These are phyloP conservation scores for Zymoseptoria crescenta DNA, from an alignment of 2,329 filamentous ascomycete genomes.

Conservation along the genomic window DNA sequence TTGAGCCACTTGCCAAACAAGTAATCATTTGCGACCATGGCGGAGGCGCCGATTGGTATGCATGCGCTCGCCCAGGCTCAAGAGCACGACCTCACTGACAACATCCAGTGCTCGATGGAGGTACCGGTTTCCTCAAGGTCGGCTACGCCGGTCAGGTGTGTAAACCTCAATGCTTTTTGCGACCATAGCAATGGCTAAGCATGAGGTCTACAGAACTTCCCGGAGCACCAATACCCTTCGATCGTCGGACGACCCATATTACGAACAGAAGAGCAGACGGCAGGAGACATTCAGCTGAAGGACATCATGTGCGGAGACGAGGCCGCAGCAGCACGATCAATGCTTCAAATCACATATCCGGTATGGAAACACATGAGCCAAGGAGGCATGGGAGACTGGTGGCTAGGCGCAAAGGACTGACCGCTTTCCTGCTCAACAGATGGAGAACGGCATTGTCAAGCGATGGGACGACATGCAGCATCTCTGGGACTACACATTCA, in stretches of 20 bases:
- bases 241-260: conserved; percentile 97
- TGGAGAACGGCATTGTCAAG: conserved; percentile 99
- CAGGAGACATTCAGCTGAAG: conserved; percentile 65
- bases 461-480: conserved; percentile 99
- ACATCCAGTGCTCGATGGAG: conserved; percentile 86
- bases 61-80: neutral
- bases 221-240: conserved; percentile 95
- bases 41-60: conserved; percentile 44
- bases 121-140: conserved; percentile 98
- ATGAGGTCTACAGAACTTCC: conserved; percentile 68
- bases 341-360: conserved; percentile 97
- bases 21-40: conserved; percentile 31
- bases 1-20: neutral
- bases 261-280: conserved; percentile 82
- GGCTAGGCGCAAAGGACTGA: neutral
- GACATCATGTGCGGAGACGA: conserved; percentile 99
- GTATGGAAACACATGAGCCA: conserved; percentile 38
- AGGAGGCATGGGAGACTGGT: conserved; percentile 8
- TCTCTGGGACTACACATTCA: conserved; percentile 98
- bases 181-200: neutral
- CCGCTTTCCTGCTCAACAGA: conserved; percentile 42
- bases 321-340: conserved; percentile 86
- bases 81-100: conserved; percentile 10
- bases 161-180: conserved; percentile 3
- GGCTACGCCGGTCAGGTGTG: conserved; percentile 85